Conservation (phyloP, 805 yeast species). For the Hanseniaspora lachancei region DNA sequence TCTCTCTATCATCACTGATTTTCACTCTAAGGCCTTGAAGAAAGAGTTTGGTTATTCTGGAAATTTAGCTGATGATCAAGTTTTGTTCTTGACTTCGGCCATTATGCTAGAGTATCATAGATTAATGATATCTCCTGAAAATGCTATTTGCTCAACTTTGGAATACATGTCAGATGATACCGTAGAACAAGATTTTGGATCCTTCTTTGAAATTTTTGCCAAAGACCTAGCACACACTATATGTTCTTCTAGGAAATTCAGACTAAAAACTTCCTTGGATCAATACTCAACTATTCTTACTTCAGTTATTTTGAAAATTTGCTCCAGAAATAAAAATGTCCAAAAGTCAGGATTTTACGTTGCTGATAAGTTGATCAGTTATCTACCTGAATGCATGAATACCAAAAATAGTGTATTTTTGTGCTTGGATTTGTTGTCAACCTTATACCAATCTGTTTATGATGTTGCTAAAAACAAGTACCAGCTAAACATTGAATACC, state of each 20-base stretch:
- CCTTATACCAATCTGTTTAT: constrained; percentile 63
- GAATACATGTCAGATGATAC: constrained; percentile 81
- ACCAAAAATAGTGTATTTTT: constrained; percentile 33
- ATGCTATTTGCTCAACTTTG: constrained; percentile 66
- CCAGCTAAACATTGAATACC: constrained; percentile 64
- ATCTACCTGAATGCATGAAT: constrained; percentile 6
- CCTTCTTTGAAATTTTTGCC: constrained; percentile 53
- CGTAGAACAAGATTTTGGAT: constrained; percentile 52
- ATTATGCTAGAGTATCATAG: constrained; percentile 67
- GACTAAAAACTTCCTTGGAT: background rate
- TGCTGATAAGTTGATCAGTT: constrained; percentile 16
- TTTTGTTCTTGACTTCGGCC: constrained; percentile 79
- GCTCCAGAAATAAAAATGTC: constrained; percentile 11
- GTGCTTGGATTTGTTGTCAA: constrained; percentile 63
- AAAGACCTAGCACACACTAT: constrained; percentile 38
- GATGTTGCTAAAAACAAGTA: constrained; percentile 78
- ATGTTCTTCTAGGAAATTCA: background rate
- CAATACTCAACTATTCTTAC: constrained; percentile 2
- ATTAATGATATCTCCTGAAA: constrained; percentile 40
- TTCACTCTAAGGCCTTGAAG: constrained; percentile 1
- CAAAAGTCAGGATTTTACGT: constrained; percentile 25
- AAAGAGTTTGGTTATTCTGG: background rate
- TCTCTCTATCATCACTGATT: background rate
- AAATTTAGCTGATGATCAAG: constrained; percentile 39
- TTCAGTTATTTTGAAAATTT: constrained; percentile 34